These are phyloP conservation scores for Panicum hallii DNA, from an alignment of 202 grass and related monocot species.

Conservation along the genomic window DNA sequence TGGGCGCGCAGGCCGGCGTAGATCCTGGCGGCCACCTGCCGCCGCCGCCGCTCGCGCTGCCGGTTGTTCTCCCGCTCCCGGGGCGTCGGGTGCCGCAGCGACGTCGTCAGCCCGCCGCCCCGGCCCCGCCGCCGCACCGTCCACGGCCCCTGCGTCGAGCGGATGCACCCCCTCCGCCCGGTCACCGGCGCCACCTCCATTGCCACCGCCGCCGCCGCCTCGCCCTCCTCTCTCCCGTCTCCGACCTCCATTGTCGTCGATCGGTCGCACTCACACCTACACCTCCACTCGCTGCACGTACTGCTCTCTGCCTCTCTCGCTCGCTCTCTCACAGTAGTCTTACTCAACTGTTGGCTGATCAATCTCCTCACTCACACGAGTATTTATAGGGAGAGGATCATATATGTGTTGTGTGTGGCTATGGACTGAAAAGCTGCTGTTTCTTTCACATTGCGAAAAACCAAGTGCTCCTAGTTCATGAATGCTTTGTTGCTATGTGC, in stretches of 20 bases:
- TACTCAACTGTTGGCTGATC: neutral
- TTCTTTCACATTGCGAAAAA: conserved; percentile 36
- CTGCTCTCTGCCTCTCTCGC: neutral
- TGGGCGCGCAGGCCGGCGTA: conserved; percentile 75
- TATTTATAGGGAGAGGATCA: conserved; percentile 46
- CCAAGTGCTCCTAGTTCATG: conserved; percentile 49
- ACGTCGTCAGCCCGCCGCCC: conserved; percentile 60
- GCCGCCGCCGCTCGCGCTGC: conserved; percentile 69
- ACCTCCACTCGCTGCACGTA: conserved; percentile 21
- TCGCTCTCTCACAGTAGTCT: neutral
- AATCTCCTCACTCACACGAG: too few relatives aligned
- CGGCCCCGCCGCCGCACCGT: conserved; percentile 62
- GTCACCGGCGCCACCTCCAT: neutral
- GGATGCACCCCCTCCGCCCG: conserved; percentile 70
- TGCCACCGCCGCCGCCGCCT: neutral
- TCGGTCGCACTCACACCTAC: neutral
- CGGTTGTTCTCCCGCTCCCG: conserved; percentile 91
- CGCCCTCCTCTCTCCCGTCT: conserved; percentile 46
- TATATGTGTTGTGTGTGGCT: neutral
- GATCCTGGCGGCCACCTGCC: conserved; percentile 75
- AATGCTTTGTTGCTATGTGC: conserved; percentile 42
- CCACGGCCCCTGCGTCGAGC: conserved; percentile 77
- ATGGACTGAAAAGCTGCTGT: conserved; percentile 9
- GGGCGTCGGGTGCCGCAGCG: conserved; percentile 68
- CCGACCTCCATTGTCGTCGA: conserved; percentile 26